phyloP scores from a whole-genome alignment of 257 asterid genomes.

The Solanum appendiculatum region DNA sequence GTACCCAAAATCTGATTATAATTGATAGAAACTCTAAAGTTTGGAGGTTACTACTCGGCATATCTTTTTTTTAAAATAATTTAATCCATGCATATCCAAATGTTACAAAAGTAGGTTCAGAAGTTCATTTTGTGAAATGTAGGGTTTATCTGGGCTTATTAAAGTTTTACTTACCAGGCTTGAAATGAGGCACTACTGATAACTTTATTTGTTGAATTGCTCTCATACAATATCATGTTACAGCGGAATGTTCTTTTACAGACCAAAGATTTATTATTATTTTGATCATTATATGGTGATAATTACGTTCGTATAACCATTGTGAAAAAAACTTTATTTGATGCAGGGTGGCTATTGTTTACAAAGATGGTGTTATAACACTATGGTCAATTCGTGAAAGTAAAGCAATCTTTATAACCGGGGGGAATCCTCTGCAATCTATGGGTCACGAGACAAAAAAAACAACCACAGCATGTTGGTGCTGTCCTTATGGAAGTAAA shows the following conservation, averaged over 20 bases:
- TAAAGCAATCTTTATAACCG: conserved; percentile 35
- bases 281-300: not conserved
- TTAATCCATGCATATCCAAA: not conserved
- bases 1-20: not conserved
- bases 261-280: not conserved
- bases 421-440: conserved; percentile 40
- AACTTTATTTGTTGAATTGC: not conserved
- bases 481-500: conserved; percentile 74
- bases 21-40: not conserved
- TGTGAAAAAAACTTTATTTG: not conserved
- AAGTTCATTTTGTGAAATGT: not conserved
- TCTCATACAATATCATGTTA: not conserved
- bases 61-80: not conserved
- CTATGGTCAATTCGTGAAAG: conserved; percentile 81
- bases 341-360: conserved; percentile 63
- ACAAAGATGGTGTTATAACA: conserved; percentile 53
- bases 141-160: not conserved
- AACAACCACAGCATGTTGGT: conserved; percentile 91
- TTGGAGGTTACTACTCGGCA: not conserved
- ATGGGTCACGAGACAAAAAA: conserved; percentile 52
- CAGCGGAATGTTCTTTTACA: not conserved
- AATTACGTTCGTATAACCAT: not conserved
- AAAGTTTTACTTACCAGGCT: not conserved
- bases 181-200: not conserved
- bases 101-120: not conserved